Evolutionary conservation across 2,329 filamentous ascomycete genomes (phyloP), one percentile per base, ranked within the genome.

Genomic region (Penicillium sp.): DNA sequence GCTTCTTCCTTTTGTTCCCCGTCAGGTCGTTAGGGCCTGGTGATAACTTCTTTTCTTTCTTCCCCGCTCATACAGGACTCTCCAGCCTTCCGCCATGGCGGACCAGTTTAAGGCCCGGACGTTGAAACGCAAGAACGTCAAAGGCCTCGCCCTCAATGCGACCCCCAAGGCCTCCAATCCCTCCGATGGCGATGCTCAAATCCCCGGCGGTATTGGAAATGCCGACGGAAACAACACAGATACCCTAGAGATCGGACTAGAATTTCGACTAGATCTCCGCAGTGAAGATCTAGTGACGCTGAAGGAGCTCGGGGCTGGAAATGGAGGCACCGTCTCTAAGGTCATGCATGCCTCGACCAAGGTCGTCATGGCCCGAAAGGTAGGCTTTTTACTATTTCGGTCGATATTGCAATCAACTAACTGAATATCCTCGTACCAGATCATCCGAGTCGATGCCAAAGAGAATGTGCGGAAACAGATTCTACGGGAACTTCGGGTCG

Each of bases 101-200:
- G 79, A 84, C 64, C 70, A 73, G 44, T 82, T 84, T 70, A 78
- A 82, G 67, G 75, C 78, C 47, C 76, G 80, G 67, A 94, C 93
- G 52, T 86, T 98, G 84, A 97, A 96, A 84, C 86, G 91, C 78
- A 96, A 97, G 81, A 98, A 98, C 69, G 86, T 95, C 71, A 97
- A 97, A 75, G 91, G 90, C 29, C 84, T 98, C 41, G 90, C 89
- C 57, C 77, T 98, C 65, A 90, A 82, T 62, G 84, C 87, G 40
- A 83, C 86, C 38, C 85, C 88, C 34, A 88, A 89, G 55, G 75
- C 81, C 40, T 74, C 82, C 44, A 81, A 84, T 44, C 84, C 87
- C 24, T 85, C 87, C 37, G 86, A 89, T 61, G 84, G 82, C 50
- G 87, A 85, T 63, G 67, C 77, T 38, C 81, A 83, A 62, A 71